Base-by-base conservation (phyloP, 352 stramenopile species). In the Globisporangium camurandrum region DNA sequence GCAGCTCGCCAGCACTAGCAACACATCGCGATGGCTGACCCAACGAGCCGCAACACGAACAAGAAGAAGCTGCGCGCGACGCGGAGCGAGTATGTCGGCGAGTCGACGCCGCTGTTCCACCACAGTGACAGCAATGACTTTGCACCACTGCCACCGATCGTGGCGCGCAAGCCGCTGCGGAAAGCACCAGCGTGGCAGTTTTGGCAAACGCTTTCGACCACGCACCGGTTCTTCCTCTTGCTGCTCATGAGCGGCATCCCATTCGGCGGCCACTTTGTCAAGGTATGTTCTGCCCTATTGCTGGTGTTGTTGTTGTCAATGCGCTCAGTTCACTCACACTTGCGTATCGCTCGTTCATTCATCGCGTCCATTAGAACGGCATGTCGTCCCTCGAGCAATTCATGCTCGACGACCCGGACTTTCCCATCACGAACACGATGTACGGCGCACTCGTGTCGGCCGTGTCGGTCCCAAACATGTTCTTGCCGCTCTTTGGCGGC, bases 231-330 rank as follows among this genome's bases (percentile, higher is more conserved):
- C 59, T 94, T 70, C 51, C 63, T 94, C 41, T 64, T 94, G 8
- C 3, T 94, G 19, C 75, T 91, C 57, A 91, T 94, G 72, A 88
- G 78, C 56, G 77, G 61, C 61, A 88, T 94, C 50, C 80, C 83
- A 30, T 91, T 94, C 54, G 78, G 80, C 27, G 80, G 75, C 24
- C 83, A 93, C 65, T 94, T 94, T 48, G 83, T 90, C 47, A 94
- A 91, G 67, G 71, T 84, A 4, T 14, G 55, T 27, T 12, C 14
- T 44, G 39, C 22, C 6, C 39, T 2, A 17, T 17, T 45, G 33
- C 33, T 39, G 14, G 2, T 39, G 33, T n/a, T 12, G 14, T 12
- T 12, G 10, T 0, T 1, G 14, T 39, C 20, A n/a, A 7, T n/a
- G 6, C 20, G 30, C 6, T 30, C n/a, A 23, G 39, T 6, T 17